Percentiles rank a stretch among this genome's conserved stretches.
Evolutionary conservation across 257 asterid genomes (phyloP).

Genomic region (Fraxinus cuspidata): DNA sequence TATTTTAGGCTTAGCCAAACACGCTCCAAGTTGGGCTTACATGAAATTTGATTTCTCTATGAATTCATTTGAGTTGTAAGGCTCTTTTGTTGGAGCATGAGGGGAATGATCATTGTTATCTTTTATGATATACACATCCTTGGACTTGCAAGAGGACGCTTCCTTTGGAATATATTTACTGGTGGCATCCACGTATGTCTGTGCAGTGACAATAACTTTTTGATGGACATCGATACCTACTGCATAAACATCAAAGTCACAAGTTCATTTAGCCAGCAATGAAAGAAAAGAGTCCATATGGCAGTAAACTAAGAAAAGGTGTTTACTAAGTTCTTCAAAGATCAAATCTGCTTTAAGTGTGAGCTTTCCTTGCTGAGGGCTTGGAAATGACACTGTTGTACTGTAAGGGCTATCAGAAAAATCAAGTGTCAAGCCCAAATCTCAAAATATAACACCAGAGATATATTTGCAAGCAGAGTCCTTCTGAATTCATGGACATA

Average conservation of each 20-base stretch:
- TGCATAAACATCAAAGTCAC: constrained; percentile 43
- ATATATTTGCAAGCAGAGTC: constrained; percentile 22
- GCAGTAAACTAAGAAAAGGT: constrained; percentile 21
- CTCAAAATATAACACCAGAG: constrained; percentile 14
- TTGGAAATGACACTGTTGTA: constrained; percentile 57
- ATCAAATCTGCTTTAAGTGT: constrained; percentile 81
- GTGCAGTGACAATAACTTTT: constrained; percentile 62
- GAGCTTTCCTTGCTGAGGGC: constrained; percentile 72
- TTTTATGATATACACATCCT: constrained; percentile 41
- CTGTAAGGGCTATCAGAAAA: constrained; percentile 74
- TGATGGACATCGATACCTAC: constrained; percentile 92
- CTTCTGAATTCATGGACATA: constrained; percentile 18
- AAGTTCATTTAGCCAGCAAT: constrained; percentile 20
- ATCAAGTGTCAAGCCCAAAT: constrained; percentile 16
- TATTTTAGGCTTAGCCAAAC: background rate
- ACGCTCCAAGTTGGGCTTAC: constrained; percentile 43
- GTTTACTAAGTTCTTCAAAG: constrained; percentile 74
- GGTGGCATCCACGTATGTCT: constrained; percentile 32
- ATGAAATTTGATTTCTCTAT: constrained; percentile 49
- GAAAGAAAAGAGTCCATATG: constrained; percentile 1
- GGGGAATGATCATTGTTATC: constrained; percentile 36
- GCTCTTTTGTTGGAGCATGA: constrained; percentile 39
- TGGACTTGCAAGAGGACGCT: constrained; percentile 42
- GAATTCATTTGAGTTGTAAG: constrained; percentile 34
- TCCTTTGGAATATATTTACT: constrained; percentile 42